Base-by-base conservation (phyloP, 1,284 basidiomycete genomes). In the Waitea zeae region DNA sequence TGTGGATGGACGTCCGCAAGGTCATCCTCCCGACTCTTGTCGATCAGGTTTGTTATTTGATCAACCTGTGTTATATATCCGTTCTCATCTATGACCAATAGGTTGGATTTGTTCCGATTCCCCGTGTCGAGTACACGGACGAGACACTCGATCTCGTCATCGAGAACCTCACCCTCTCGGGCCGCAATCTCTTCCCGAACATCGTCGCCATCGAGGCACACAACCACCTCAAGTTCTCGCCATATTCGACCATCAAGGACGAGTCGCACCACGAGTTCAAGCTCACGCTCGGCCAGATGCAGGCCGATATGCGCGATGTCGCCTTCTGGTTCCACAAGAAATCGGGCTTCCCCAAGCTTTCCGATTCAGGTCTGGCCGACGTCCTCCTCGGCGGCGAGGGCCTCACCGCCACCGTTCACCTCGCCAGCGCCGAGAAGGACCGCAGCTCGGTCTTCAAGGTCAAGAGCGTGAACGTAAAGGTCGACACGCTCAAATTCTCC, bases 51-150 rank as follows among this genome's bases (percentile, higher is more conserved):
- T n/a, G n/a, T n/a, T n/a, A n/a, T n/a, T n/a, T n/a, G 20, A 14
- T 12, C n/a, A 2, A 17, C 20, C 19, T 18, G 14, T n/a, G 31
- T 17, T 35, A 13, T 27, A 20, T 15, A 1, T 12, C 12, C 9
- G 4, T 30, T 12, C 20, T 24, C 80, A 70, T 62, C 88, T 41
- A n/a, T n/a, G n/a, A n/a, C n/a, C n/a, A n/a, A n/a, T n/a, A n/a
- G n/a, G n/a, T n/a, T n/a, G 87, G 87, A 15, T 88, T 89, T 53
- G 57, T 97, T 37, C 92, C 92, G 17, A 89, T 95, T 43, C 89
- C 86, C 0, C 74, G 86, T 31, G 74, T 88, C 53, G 89, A 95
- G 56, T 92, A 89, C 59, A 77, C 75, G n/a, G 84, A 90, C 51
- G 74, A 81, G 34, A 53, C 67, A n/a, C 54, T 89, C 42, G 88